Evolutionary conservation across 495 filamentous ascomycete species (phyloP).

Genomic region (Penicillium alfredii): DNA sequence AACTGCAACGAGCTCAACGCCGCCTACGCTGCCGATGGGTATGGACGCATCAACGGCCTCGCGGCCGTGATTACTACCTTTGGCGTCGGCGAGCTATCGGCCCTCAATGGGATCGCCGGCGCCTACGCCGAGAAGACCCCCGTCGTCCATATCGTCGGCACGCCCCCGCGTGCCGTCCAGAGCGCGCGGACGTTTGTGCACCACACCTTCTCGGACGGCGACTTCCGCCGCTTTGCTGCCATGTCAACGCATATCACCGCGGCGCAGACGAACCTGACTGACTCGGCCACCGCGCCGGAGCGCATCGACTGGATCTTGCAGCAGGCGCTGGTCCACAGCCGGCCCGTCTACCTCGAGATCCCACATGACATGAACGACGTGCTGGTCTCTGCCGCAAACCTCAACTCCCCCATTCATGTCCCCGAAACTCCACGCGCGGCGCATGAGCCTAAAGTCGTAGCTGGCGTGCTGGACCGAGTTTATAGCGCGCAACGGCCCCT

Average conservation of each 20-base stretch:
- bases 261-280: conserved; percentile 33
- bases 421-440: conserved; percentile 8
- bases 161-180: conserved; percentile 28
- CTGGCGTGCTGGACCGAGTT: conserved; percentile 24
- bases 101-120: conserved; percentile 66
- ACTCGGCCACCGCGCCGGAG: conserved; percentile 29
- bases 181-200: conserved; percentile 30
- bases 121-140: conserved; percentile 71
- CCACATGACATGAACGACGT: conserved; percentile 39
- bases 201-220: conserved; percentile 42
- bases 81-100: conserved; percentile 73
- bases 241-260: conserved; percentile 36
- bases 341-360: conserved; percentile 41
- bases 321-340: conserved; percentile 32
- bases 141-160: conserved; percentile 76
- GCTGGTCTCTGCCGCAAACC: conserved; percentile 18
- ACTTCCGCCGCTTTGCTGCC: conserved; percentile 32
- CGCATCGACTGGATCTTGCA: conserved; percentile 36
- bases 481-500: conserved; percentile 29
- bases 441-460: conserved; percentile 15
- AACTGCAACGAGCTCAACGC: conserved; percentile 80
- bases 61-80: conserved; percentile 72
- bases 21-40: conserved; percentile 79
- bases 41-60: conserved; percentile 67
- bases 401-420: conserved; percentile 15